Conservation (phyloP, 176 grass and related monocot species). For the Phoenix dactylifera region DNA sequence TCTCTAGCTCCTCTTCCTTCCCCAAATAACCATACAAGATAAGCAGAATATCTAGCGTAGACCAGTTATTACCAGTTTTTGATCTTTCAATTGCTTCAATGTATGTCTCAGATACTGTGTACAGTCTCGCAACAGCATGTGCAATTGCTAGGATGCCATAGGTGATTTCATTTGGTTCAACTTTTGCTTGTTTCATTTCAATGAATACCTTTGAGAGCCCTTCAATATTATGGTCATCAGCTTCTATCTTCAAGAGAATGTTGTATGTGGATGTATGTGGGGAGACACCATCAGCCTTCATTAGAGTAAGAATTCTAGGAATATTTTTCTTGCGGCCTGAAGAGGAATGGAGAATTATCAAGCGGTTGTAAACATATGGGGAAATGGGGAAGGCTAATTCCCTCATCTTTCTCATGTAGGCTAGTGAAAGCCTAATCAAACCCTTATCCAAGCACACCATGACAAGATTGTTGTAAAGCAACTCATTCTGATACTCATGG, state of each 20-base stretch:
- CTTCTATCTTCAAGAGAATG: conserved; percentile 83
- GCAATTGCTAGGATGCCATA: conserved; percentile 79
- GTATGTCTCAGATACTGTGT: conserved; percentile 61
- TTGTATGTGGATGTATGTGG: conserved; percentile 83
- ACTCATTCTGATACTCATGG: conserved; percentile 52
- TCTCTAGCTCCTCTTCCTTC: conserved; percentile 57
- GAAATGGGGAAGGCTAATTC: conserved; percentile 58
- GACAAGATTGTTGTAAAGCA: conserved; percentile 91
- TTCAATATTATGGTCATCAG: conserved; percentile 75
- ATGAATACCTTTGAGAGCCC: conserved; percentile 68
- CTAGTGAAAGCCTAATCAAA: conserved; percentile 66
- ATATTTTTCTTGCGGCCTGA: conserved; percentile 67
- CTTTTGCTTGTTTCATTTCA: conserved; percentile 68
- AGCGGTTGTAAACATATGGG: conserved; percentile 55
- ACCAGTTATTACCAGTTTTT: conserved; percentile 77
- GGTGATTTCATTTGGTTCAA: conserved; percentile 91
- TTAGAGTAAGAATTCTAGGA: conserved; percentile 62
- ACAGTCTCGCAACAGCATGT: conserved; percentile 78
- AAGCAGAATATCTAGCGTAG: conserved; percentile 83
- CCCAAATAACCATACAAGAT: conserved; percentile 74
- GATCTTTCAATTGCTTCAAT: conserved; percentile 71
- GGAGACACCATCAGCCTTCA: conserved; percentile 59
- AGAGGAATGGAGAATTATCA: conserved; percentile 83
- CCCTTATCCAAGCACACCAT: conserved; percentile 60
- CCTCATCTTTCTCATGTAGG: conserved; percentile 98